Conservation (phyloP, 2,329 filamentous ascomycete species). For the Aspergillus quadricinctus region DNA sequence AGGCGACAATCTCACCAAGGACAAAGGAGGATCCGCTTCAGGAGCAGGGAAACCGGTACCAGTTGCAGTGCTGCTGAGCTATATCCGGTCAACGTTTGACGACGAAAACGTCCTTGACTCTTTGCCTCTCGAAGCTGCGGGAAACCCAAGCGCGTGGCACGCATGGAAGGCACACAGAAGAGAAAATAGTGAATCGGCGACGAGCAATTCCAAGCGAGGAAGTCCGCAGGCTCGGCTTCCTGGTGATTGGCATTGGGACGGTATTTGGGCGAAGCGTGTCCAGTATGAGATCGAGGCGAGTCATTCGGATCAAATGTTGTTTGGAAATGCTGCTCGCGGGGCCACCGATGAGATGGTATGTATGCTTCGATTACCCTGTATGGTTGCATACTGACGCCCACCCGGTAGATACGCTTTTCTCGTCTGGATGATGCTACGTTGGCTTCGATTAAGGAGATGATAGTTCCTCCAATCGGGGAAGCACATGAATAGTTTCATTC, state of each 20-base stretch:
- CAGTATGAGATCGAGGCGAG: constrained; percentile 73
- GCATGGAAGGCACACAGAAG: constrained; percentile 76
- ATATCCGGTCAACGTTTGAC: constrained; percentile 78
- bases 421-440: constrained; percentile 32
- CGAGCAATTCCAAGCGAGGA: constrained; percentile 37
- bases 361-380: background rate
- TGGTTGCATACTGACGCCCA: constrained; percentile 6
- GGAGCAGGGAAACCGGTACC: constrained; percentile 44
- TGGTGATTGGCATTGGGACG: constrained; percentile 95
- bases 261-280: constrained; percentile 90
- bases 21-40: constrained; percentile 9
- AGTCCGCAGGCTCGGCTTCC: constrained; percentile 54
- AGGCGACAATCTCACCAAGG: constrained; percentile 10
- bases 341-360: constrained; percentile 66
- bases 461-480: constrained; percentile 26
- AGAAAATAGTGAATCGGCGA: constrained; percentile 20
- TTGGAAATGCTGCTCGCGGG: constrained; percentile 55
- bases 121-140: constrained; percentile 74
- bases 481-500: constrained; percentile 18
- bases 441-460: constrained; percentile 33
- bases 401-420: constrained; percentile 36
- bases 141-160: constrained; percentile 89
- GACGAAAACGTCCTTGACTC: constrained; percentile 72
- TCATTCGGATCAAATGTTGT: constrained; percentile 74
- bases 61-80: constrained; percentile 67